phyloP scores from a whole-genome alignment of 768 basidiomycete genomes.

The Rhodocollybia butyracea region DNA sequence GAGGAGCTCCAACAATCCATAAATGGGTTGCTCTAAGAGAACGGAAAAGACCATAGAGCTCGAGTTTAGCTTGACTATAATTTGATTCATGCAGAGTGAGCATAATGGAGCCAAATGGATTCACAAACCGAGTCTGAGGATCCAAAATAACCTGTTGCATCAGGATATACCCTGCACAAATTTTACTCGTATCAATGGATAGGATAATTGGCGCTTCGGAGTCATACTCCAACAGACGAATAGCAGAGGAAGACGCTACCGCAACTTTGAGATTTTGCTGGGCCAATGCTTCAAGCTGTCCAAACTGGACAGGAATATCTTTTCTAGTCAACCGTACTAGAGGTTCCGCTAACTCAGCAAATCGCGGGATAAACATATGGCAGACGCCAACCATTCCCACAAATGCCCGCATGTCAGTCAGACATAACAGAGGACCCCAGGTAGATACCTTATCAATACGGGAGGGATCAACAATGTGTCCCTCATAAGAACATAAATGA shows the following conservation, averaged over 20 bases:
- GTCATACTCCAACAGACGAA: conserved; percentile 25
- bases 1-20: conserved; percentile 17
- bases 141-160: conserved; percentile 15
- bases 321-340: conserved; percentile 18
- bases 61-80: conserved; percentile 33
- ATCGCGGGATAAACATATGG: conserved; percentile 18
- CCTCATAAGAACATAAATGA: conserved; percentile 8
- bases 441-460: conserved; percentile 5
- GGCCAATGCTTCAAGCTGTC: background rate
- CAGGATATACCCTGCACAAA: conserved; percentile 29
- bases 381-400: conserved; percentile 3
- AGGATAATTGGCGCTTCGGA: conserved; percentile 21
- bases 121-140: background rate
- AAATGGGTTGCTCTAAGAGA: conserved; percentile 19
- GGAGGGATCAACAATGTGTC: conserved; percentile 7
- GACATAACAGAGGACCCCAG: background rate
- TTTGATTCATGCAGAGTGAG: conserved; percentile 23
- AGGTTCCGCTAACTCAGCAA: conserved; percentile 26
- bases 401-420: conserved; percentile 15
- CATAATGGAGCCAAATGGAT: conserved; percentile 28
- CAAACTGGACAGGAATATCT: background rate
- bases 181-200: conserved; percentile 26
- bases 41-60: conserved; percentile 30
- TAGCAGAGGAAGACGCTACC: background rate
- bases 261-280: conserved; percentile 17